Base-by-base conservation (phyloP, 352 stramenopile species). In the Elongisporangium undulatum region DNA sequence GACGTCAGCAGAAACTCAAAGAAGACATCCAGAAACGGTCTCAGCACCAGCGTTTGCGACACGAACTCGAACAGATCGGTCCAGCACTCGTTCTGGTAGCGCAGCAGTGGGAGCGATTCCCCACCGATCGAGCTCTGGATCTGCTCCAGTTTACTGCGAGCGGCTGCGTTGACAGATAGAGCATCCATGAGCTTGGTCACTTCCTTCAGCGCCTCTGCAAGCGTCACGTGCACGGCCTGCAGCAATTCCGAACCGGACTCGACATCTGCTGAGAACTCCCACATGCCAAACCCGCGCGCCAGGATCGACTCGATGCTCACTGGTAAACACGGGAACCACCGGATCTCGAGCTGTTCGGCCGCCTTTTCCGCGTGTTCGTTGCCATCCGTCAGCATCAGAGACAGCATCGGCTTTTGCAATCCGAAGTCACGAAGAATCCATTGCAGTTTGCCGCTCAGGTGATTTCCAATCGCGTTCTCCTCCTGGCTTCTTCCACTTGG, bases 21-120 rank as follows among this genome's bases (percentile, higher is more conserved):
- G 29, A 71, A 61, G 5, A 53, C 24, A 34, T 74, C 58, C 19
- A 75, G 51, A 6, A 58, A 63, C 3, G 64, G 19, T 50, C 59
- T 64, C 64, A 58, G 72, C 24, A 61, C 39, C 55, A 68, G 56
- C 12, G 62, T 48, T 24, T 58, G 58, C 6, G 53, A 51, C 20
- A 75, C 54, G 24, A 75, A 67, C 8, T 64, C 61, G 16, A 63
- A 64, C 29, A 70, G 26, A 10, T 73, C 61, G 17, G 56, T 55
- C 70, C 70, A 78, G 8, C 20, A 62, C 17, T 29, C 26, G 20
- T 24, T 52, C 17, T 17, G 26, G 21, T 23, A 58, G 8, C 2
- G 49, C 20, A 38, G 22, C 4, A 50, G 38, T 15, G 50, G 45
- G 51, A 53, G 15, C 17, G 7, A 24, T 17, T 54, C 54, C 2